phyloP scores from a whole-genome alignment of 179 eudicot genomes.

The Beta corolliflora region DNA sequence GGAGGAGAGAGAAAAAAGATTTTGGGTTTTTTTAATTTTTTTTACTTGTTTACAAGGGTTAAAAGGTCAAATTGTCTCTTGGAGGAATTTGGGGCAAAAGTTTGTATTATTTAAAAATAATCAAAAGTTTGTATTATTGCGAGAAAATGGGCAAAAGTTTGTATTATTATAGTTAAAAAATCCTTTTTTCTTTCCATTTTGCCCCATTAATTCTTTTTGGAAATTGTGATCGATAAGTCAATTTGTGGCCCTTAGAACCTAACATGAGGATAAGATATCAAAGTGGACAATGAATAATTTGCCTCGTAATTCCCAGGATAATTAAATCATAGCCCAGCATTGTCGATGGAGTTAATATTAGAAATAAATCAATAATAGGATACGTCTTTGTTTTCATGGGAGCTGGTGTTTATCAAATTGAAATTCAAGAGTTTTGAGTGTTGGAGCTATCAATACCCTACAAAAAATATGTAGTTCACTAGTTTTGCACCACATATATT shows the following conservation, averaged over 20 bases:
- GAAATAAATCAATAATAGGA: background rate
- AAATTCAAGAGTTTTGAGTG: background rate
- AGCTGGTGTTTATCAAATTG: background rate
- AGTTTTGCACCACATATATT: background rate
- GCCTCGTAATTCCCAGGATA: slow-evolving; percentile 9
- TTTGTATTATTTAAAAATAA: no score
- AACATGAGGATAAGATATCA: background rate
- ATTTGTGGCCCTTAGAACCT: slow-evolving; percentile 6
- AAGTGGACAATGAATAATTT: background rate
- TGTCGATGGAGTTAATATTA: background rate
- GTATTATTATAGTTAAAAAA: no score
- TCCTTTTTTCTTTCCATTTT: background rate
- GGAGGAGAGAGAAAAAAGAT: no score
- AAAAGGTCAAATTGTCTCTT: no score
- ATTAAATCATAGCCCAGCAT: background rate
- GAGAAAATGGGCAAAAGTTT: no score
- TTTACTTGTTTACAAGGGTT: no score
- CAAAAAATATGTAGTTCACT: background rate
- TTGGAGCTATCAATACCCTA: slow-evolving; percentile 6
- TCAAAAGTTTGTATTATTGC: no score
- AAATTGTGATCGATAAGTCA: background rate
- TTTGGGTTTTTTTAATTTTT: no score
- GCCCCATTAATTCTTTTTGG: background rate
- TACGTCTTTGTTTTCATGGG: background rate
- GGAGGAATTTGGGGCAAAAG: no score